Base-by-base conservation (phyloP, 768 basidiomycete genomes). In the Tylopilus subfusipes region DNA sequence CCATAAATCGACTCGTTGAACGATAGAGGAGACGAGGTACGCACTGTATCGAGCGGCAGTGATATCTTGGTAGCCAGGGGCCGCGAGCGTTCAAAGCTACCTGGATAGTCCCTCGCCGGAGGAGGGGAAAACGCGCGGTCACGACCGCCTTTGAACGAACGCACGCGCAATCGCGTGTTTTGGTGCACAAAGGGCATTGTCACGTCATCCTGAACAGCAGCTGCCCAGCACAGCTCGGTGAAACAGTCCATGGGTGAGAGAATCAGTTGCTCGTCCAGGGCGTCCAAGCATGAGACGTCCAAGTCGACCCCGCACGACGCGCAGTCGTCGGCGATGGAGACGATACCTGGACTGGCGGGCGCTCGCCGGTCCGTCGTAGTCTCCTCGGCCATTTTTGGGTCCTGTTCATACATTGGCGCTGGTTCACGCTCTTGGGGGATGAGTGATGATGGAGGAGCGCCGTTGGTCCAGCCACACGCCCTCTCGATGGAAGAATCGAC, bases 251-350 rank as follows among this genome's bases (percentile, higher is more conserved):
- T 45, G 24, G 77, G 77, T n/a, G 68, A 64, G 34, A 64, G 53
- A 1, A 78, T 65, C 5, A 78, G 73, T 34, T 75, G 68, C 46
- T 75, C 69, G 57, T 78, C 77, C 8, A 78, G 63, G 10, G 60
- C 58, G 29, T 70, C 62, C 21, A 78, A 57, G 44, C 75, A 75
- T 2, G 69, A 63, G 1, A 62, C 54, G 58, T 77, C 73, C 61
- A 78, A 53, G 29, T 70, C 68, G 18, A 70, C 66, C 29, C 68
- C 69, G 21, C 68, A 68, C 25, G 58, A 45, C 6, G 70, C 58
- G 29, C 66, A 67, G 25, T 72, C 70, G 19, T 52, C 40, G 3
- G 31, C 53, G 18, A 64, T 30, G 45, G 60, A 56, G 5, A 58
- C 40, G 1, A 68, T 46, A n/a, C 53, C 56, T 0, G 56, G 47